phyloP scores from a whole-genome alignment of 805 yeast genomes.

The Lipomyces sp. region DNA sequence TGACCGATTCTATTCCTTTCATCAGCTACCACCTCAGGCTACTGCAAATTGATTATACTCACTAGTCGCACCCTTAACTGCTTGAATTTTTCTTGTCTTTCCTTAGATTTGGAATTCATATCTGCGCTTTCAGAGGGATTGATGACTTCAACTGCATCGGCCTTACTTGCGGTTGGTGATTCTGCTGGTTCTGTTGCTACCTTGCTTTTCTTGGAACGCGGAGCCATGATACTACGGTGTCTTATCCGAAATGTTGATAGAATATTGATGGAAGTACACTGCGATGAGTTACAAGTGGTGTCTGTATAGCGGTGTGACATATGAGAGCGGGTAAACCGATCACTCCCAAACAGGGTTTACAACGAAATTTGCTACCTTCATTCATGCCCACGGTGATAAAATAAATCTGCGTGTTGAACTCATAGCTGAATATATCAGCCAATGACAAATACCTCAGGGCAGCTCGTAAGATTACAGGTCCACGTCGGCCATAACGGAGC shows the following conservation, averaged over 20 bases:
- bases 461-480: slow-evolving; percentile 11
- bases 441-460: not conserved
- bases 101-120: slow-evolving; percentile 17
- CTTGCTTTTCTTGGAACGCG: not conserved
- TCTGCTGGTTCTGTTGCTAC: not conserved
- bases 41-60: not conserved
- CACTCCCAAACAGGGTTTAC: too few relatives aligned
- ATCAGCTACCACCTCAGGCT: not conserved
- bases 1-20: slow-evolving; percentile 31
- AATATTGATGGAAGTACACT: not conserved
- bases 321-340: too few relatives aligned
- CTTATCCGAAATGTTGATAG: not conserved
- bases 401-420: not conserved
- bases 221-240: not conserved
- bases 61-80: slow-evolving; percentile 29
- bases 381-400: too few relatives aligned
- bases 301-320: too few relatives aligned
- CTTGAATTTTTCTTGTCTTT: slow-evolving; percentile 24
- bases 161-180: not conserved
- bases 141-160: not conserved
- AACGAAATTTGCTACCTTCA: too few relatives aligned
- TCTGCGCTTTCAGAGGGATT: not conserved
- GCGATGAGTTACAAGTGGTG: too few relatives aligned
- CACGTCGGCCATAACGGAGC: slow-evolving; percentile 4
- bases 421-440: not conserved